A percentile compares a stretch with the other conserved stretches of the same genome.
Evolutionary conservation across 805 yeast genomes (phyloP).

Genomic region (Komagataella populi): DNA sequence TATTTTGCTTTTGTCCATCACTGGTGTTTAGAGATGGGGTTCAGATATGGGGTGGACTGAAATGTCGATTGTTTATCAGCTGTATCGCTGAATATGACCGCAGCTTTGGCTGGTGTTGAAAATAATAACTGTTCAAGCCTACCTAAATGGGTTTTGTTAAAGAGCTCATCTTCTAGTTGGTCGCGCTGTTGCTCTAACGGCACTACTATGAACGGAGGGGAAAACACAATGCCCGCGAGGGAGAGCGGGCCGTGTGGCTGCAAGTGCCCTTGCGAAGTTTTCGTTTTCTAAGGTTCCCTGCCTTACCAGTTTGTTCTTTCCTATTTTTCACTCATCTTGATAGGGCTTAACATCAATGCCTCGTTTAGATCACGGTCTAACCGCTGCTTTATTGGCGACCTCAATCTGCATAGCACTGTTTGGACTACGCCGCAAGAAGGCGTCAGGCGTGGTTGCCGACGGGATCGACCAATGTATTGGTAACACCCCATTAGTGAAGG

Average conservation of each 20-base stretch:
- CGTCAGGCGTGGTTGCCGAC: slow-evolving; percentile 4
- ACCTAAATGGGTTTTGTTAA: background rate
- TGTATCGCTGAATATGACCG: background rate
- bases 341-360: background rate
- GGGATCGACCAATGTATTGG: slow-evolving; percentile 53
- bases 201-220: background rate
- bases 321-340: background rate
- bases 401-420: background rate
- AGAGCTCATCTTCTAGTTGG: background rate
- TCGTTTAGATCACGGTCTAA: background rate
- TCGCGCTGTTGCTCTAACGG: background rate
- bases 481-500: slow-evolving; percentile 71
- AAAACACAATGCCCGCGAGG: background rate
- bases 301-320: too few species aligned
- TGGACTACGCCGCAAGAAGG: background rate
- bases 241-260: too few species aligned
- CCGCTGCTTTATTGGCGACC: background rate
- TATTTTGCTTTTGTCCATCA: background rate
- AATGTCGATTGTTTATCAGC: background rate
- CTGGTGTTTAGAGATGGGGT: background rate
- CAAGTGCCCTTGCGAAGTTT: too few species aligned
- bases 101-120: background rate
- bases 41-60: background rate
- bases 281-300: too few species aligned
- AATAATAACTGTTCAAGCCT: background rate